Evolutionary conservation across 495 filamentous ascomycete genomes (phyloP).

Genomic region (Chaetomium fimeti): DNA sequence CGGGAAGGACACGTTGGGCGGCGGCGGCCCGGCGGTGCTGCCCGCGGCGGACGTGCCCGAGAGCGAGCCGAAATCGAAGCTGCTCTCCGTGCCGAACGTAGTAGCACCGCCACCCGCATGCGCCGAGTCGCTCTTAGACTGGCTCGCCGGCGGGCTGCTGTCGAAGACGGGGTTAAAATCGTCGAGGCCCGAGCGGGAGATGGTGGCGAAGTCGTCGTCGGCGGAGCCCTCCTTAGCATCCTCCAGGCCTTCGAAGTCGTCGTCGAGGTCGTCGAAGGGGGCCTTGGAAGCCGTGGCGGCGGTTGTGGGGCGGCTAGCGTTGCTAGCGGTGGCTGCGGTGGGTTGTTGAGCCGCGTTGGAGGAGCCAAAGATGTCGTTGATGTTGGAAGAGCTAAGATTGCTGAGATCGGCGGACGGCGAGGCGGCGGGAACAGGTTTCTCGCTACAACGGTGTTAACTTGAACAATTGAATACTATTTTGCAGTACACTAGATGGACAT

Average conservation of each 20-base stretch:
- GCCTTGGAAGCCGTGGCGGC: conserved; percentile 37
- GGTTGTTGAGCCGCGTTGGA: not conserved
- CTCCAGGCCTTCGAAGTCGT: conserved; percentile 81
- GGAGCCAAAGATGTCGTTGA: conserved; percentile 40
- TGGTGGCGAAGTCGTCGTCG: conserved; percentile 75
- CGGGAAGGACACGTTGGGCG: conserved; percentile 37
- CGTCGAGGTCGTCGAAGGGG: conserved; percentile 74
- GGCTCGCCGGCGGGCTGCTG: conserved; percentile 54
- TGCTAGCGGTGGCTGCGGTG: conserved; percentile 12
- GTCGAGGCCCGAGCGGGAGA: conserved; percentile 58
- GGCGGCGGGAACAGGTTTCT: conserved; percentile 32
- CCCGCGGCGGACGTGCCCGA: conserved; percentile 45
- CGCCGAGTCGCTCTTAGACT: conserved; percentile 50
- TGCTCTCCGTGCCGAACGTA: conserved; percentile 48
- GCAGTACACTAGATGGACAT: not conserved
- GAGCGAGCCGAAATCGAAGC: conserved; percentile 50
- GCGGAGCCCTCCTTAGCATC: conserved; percentile 91
- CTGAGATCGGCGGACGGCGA: conserved; percentile 18
- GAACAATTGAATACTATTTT: not conserved
- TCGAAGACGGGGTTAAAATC: conserved; percentile 68
- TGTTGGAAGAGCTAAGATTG: conserved; percentile 25
- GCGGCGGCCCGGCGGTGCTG: conserved; percentile 56
- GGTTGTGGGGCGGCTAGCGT: conserved; percentile 20
- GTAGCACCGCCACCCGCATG: conserved; percentile 31
- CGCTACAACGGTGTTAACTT: conserved; percentile 26